Evolutionary conservation across 148 eudicot genomes (phyloP).

Genomic region (Vaccinium darrowii): DNA sequence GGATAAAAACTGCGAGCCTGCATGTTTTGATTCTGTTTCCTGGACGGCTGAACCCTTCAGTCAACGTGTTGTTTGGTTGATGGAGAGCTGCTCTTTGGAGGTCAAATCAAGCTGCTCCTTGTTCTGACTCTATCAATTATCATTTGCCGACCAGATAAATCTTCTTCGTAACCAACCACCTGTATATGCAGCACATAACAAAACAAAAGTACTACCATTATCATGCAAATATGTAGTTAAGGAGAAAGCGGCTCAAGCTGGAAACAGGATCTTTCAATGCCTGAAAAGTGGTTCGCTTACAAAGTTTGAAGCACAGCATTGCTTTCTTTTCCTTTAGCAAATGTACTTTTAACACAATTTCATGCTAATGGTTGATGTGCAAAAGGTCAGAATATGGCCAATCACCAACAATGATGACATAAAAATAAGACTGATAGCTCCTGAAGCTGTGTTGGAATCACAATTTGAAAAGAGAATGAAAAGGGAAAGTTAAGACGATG

Average conservation of each 20-base stretch:
- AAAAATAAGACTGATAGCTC: slow-evolving; percentile 1
- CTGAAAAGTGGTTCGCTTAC: background rate
- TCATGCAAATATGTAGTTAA: background rate
- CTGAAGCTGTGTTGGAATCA: background rate
- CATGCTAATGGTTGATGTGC: background rate
- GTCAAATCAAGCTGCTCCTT: slow-evolving; percentile 49
- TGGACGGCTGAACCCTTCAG: background rate
- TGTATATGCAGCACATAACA: slow-evolving; percentile 29
- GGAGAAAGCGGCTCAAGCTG: slow-evolving; percentile 8
- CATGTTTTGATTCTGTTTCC: background rate
- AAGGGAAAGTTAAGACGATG: background rate
- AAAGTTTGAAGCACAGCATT: background rate
- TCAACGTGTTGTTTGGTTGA: background rate
- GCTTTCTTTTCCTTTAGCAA: background rate
- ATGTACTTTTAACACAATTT: slow-evolving; percentile 9
- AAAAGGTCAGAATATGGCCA: background rate
- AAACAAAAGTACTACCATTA: background rate
- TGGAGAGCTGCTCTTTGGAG: background rate
- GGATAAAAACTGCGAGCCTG: background rate
- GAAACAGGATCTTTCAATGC: background rate
- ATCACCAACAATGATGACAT: background rate
- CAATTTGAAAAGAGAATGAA: background rate
- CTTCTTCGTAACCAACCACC: slow-evolving; percentile 94
- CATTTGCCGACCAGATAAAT: slow-evolving; percentile 87
- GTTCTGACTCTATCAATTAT: slow-evolving; percentile 83